Evolutionary conservation across 495 filamentous ascomycete genomes (phyloP).

Genomic region (Xeromyces bisporus): DNA sequence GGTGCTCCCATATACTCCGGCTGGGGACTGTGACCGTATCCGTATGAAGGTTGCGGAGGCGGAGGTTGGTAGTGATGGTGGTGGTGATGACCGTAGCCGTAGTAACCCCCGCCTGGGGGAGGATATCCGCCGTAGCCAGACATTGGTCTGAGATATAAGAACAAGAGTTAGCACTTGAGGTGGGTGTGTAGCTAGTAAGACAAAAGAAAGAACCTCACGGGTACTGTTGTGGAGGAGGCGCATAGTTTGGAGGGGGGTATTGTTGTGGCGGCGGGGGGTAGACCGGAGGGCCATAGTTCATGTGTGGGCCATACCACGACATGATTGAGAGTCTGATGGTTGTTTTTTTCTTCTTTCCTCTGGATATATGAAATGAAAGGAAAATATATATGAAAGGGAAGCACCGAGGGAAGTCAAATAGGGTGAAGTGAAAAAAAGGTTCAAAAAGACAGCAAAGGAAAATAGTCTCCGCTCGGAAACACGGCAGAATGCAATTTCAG

Average conservation of each 20-base stretch:
- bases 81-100: constrained; percentile 30
- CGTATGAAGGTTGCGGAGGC: constrained; percentile 27
- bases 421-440: too few species aligned
- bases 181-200: background rate
- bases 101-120: constrained; percentile 32
- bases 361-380: background rate
- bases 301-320: constrained; percentile 36
- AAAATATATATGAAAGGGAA: background rate
- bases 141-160: constrained; percentile 7
- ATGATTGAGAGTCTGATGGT: too few species aligned
- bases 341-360: too few species aligned
- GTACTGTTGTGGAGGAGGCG: constrained; percentile 16
- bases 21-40: constrained; percentile 26
- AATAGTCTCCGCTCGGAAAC: too few species aligned
- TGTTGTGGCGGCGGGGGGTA: constrained; percentile 32
- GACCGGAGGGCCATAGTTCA: constrained; percentile 21
- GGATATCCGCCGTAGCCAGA: constrained; percentile 30
- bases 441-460: too few species aligned
- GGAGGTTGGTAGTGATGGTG: constrained; percentile 19
- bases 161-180: too few species aligned
- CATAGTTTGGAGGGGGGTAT: constrained; percentile 22
- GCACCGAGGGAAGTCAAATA: too few species aligned
- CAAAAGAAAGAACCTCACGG: constrained; percentile 11
- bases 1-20: constrained; percentile 24
- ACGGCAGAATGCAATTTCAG: too few species aligned